phyloP scores from a whole-genome alignment of 2,329 filamentous ascomycete species.

The Orbilia quercus region DNA sequence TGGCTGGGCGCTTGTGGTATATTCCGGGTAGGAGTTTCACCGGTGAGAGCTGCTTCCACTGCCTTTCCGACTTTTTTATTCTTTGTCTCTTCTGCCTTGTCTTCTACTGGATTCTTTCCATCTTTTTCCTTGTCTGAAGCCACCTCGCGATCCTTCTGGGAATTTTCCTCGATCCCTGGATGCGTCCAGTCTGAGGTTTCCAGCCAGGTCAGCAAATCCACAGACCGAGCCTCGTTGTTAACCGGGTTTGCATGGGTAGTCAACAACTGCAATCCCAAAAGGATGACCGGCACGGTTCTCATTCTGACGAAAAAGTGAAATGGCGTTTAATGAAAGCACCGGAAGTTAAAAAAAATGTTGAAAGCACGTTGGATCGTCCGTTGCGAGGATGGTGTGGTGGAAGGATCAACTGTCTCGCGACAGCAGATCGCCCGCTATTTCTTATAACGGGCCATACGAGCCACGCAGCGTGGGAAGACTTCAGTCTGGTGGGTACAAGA shows the following conservation, averaged over 20 bases:
- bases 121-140: background rate
- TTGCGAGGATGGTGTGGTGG: constrained; percentile 31
- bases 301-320: constrained; percentile 14
- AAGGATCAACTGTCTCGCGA: constrained; percentile 39
- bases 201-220: constrained; percentile 50
- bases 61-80: constrained; percentile 35
- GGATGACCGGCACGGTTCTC: constrained; percentile 33
- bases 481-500: constrained; percentile 5
- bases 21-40: background rate
- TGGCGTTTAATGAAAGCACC: background rate
- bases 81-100: constrained; percentile 25
- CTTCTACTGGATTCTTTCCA: constrained; percentile 2
- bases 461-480: background rate
- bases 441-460: constrained; percentile 41
- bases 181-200: constrained; percentile 48
- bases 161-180: constrained; percentile 20
- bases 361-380: constrained; percentile 46
- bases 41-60: constrained; percentile 25
- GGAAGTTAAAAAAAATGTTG: constrained; percentile 3
- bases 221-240: constrained; percentile 39
- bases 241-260: constrained; percentile 40
- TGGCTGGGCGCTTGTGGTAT: background rate
- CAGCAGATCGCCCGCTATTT: constrained; percentile 37
- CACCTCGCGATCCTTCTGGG: background rate
- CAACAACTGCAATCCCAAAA: constrained; percentile 42